Base-by-base conservation (phyloP, 345 rosid species). In the Triadica sebifera region DNA sequence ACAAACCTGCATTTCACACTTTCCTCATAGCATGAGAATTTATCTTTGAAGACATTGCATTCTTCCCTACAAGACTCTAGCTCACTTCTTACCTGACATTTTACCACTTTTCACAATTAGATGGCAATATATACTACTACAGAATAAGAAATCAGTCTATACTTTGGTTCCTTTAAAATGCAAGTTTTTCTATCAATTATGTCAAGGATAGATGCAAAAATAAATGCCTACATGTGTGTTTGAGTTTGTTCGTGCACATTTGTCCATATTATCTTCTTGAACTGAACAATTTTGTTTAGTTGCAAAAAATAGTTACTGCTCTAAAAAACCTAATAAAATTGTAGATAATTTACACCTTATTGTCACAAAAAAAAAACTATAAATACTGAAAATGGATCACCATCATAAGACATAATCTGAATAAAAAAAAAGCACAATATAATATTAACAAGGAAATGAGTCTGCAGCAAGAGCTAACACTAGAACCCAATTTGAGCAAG, bases 1-100 rank as follows among this genome's bases (percentile, higher is more conserved):
- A 81, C 80, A 67, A 82, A 93, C 98, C 98, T 90, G 91, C 80
- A 55, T 45, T 80, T 83, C 13, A 65, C 80, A 72, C 75, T 81
- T 77, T 85, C 89, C 78, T 87, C 89, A 8, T 56, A 77, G 67
- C 70, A 69, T 49, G 78, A 25, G 67, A 91, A 75, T 75, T 57
- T 78, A 78, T 88, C 91, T 65, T 75, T 75, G 50, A 93, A 85
- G 29, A 58, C 72, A 13, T 79, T 37, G 73, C 90, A 90, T 79
- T 89, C 93, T 77, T 84, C 81, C 81, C 76, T 81, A 71, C 82
- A 89, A 70, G 79, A 83, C 75, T 87, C 83, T 41, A 93, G 85
- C 74, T 90, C 87, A 55, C 73, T 82, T 78, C 74, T 86, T 70
- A 65, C 88, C 98, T 93, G 74, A 77, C 47, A 80, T 65, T 78